Evolutionary conservation across 2,329 filamentous ascomycete genomes (phyloP).

Genomic region (Fusarium sacchari): DNA sequence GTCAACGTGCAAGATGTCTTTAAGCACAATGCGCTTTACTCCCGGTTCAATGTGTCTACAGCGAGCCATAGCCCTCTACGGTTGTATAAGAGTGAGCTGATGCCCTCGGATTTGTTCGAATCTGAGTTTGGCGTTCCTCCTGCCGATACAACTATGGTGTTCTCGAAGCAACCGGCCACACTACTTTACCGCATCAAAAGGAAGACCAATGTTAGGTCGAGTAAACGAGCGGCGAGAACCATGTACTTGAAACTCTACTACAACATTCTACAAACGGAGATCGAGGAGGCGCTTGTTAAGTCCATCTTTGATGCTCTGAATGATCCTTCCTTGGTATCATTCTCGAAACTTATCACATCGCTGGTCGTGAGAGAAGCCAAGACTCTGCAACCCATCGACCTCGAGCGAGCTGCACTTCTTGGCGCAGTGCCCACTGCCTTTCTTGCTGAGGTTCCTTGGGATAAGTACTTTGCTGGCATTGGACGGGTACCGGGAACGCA

Average conservation of each 20-base stretch:
- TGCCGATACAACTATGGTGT: conserved; percentile 69
- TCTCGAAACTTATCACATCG: conserved; percentile 58
- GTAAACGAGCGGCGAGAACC: conserved; percentile 50
- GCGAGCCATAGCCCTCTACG: conserved; percentile 79
- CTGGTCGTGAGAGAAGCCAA: conserved; percentile 57
- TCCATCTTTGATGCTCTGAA: conserved; percentile 55
- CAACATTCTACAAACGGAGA: conserved; percentile 78
- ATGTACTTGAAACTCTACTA: conserved; percentile 80
- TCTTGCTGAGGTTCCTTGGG: conserved; percentile 59
- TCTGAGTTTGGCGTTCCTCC: conserved; percentile 68
- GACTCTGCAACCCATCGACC: conserved; percentile 58
- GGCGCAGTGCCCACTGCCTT: conserved; percentile 61
- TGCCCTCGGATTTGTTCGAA: conserved; percentile 75
- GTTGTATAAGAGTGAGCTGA: conserved; percentile 75
- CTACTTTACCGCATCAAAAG: conserved; percentile 81
- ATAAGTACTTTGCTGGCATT: conserved; percentile 60
- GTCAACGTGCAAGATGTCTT: conserved; percentile 98
- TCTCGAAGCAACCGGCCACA: conserved; percentile 82
- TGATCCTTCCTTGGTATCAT: conserved; percentile 55
- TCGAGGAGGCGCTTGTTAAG: conserved; percentile 61
- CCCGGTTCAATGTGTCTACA: conserved; percentile 89
- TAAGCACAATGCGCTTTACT: conserved; percentile 83
- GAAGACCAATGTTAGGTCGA: conserved; percentile 55
- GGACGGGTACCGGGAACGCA: conserved; percentile 52
- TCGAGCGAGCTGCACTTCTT: conserved; percentile 67